phyloP scores from a whole-genome alignment of 371 early-diverging fungal species.

The Mucor racemosus region DNA sequence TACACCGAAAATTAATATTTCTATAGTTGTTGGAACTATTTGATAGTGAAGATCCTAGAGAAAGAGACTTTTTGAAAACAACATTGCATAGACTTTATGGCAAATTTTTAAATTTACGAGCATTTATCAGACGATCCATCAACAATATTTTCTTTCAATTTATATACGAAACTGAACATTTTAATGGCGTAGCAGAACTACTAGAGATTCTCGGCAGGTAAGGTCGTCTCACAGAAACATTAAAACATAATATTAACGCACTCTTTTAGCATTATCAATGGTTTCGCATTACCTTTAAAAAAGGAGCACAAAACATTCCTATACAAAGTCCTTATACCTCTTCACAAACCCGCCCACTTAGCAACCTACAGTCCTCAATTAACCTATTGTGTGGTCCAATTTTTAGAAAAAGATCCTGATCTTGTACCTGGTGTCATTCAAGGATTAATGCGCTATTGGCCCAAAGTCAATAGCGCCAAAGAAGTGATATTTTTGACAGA shows the following conservation, averaged over 20 bases:
- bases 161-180: conserved; percentile 93
- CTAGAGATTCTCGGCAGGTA: conserved; percentile 93
- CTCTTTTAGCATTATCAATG: conserved; percentile 88
- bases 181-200: conserved; percentile 97
- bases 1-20: neutral
- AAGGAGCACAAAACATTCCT: conserved; percentile 97
- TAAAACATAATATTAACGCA: too few species aligned
- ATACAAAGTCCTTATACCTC: conserved; percentile 88
- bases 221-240: conserved; percentile 41
- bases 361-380: conserved; percentile 94
- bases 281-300: conserved; percentile 96
- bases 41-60: conserved; percentile 97
- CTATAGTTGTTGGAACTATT: conserved; percentile 88
- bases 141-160: conserved; percentile 97
- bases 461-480: conserved; percentile 96
- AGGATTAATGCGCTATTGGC: conserved; percentile 94
- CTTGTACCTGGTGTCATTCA: conserved; percentile 89
- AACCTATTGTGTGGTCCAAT: conserved; percentile 97
- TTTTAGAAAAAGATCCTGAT: conserved; percentile 94
- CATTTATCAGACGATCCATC: conserved; percentile 94
- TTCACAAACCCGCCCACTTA: conserved; percentile 93
- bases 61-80: conserved; percentile 96
- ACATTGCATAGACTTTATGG: conserved; percentile 97
- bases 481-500: conserved; percentile 98
- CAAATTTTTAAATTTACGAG: conserved; percentile 93